Evolutionary conservation across 2,329 filamentous ascomycete species (phyloP), one percentile per base, ranked within the genome.

Genomic region (Trichoderma afroharzianum): DNA sequence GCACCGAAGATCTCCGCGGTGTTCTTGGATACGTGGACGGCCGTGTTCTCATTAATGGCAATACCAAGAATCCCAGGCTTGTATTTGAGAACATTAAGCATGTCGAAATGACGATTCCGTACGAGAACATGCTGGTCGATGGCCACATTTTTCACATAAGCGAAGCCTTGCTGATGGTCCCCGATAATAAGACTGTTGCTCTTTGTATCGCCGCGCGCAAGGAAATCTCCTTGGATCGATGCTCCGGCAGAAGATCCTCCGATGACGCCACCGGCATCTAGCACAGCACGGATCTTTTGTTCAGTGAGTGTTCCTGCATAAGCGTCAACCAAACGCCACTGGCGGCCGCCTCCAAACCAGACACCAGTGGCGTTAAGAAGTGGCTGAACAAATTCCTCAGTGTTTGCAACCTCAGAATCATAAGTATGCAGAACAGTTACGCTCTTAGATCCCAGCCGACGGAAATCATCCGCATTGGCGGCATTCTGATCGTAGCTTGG

Each of bases 311-410:
- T 68, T 28, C 64, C 64, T 15, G 64, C 64, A 15, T 68, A 68
- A 47, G 64, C 55, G 12, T 68, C 55, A 32, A 68, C 64, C 36
- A 68, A 28, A 18, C 64, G 64, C 64, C 64, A 68, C 55, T 68
- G 64, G 12, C 64, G 64, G n/a, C 64, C 64, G 26, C 64, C 64
- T 47, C 64, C 64, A 61, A 68, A 61, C 64, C 64, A 68, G 12
- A 68, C 55, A 18, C 64, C 64, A 3, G 53, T 68, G 36, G 64
- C 64, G 24, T 68, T 59, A 1, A 68, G 36, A 59, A 68, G 64
- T 6, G 64, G 64, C 26, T 68, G 53, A 26, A 68, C 64, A 59
- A 68, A 68, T 26, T 59, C 64, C 30, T 59, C 55, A 3, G 64
- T 68, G 12, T 68, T 68, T 36, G 64, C 64, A 59, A 59, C 55